Percentiles rank a stretch among this genome's conserved stretches.
These are phyloP conservation scores for Candida tammaniensis DNA, from an alignment of 805 yeast species.

Conservation along the genomic window DNA sequence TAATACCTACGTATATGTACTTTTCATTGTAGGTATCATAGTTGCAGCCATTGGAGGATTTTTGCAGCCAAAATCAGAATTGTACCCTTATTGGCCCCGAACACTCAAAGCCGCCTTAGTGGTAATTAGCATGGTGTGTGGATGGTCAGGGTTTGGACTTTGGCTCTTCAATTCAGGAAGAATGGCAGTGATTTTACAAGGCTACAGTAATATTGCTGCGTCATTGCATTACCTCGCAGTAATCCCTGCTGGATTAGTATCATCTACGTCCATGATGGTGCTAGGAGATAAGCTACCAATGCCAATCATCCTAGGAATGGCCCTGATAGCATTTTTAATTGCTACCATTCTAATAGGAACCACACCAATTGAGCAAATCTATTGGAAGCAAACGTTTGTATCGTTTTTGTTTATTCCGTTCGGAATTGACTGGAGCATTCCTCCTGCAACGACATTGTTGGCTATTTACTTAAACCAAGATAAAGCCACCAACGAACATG, in stretches of 20 bases:
- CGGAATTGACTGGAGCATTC: slow-evolving; percentile 1
- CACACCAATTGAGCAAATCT: slow-evolving; percentile 57
- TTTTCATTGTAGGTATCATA: slow-evolving; percentile 53
- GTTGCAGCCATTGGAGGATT: too few species aligned
- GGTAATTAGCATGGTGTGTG: slow-evolving; percentile 51
- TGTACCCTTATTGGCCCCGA: slow-evolving; percentile 51
- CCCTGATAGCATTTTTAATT: slow-evolving; percentile 52
- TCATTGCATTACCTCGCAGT: slow-evolving; percentile 21
- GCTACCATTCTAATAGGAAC: slow-evolving; percentile 52
- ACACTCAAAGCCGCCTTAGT: slow-evolving; percentile 45
- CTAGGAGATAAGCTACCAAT: slow-evolving; percentile 46
- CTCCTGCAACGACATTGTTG: background rate
- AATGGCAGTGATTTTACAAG: slow-evolving; percentile 27
- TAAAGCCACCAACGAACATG: background rate
- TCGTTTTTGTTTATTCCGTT: slow-evolving; percentile 1
- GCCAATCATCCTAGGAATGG: slow-evolving; percentile 44
- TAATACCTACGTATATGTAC: slow-evolving; percentile 52
- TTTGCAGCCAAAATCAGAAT: slow-evolving; percentile 39
- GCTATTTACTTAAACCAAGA: slow-evolving; percentile 1
- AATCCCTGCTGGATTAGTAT: slow-evolving; percentile 50
- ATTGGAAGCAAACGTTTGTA: slow-evolving; percentile 53
- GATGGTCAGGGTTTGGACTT: slow-evolving; percentile 77
- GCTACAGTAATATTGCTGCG: slow-evolving; percentile 20
- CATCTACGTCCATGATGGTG: slow-evolving; percentile 51
- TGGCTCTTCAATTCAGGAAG: slow-evolving; percentile 61